Conservation (phyloP, 2,329 filamentous ascomycete genomes). For the Fonsecaea multimorphosa region DNA sequence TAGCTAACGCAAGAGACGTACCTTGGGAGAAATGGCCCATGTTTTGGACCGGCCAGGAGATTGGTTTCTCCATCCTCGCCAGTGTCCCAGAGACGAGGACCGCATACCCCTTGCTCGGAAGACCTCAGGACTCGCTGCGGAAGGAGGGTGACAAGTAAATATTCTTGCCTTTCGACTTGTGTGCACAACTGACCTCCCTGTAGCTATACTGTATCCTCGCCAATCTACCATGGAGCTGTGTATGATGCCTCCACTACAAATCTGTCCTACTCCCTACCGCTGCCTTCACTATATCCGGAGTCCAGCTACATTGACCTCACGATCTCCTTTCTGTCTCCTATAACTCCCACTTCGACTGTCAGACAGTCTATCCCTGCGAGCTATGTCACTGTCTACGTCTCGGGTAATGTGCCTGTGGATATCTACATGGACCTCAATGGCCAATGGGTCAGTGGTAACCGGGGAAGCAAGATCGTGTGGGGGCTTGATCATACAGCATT, state of each 20-base stretch:
- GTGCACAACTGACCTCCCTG: conserved; percentile 7
- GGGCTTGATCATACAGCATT: conserved; percentile 58
- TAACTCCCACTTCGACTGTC: conserved; percentile 80
- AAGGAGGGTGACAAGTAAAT: conserved; percentile 67
- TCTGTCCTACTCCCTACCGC: conserved; percentile 66
- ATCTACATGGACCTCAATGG: conserved; percentile 73
- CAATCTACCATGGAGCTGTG: conserved; percentile 64
- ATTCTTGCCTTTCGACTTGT: conserved; percentile 44
- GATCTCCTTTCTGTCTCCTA: conserved; percentile 73
- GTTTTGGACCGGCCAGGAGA: conserved; percentile 75
- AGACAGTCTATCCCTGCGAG: conserved; percentile 82
- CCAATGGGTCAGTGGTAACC: conserved; percentile 81
- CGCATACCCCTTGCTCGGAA: conserved; percentile 69
- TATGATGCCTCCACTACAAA: conserved; percentile 76
- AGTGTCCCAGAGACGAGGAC: conserved; percentile 64
- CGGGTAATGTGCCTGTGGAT: conserved; percentile 69
- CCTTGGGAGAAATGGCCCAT: conserved; percentile 89
- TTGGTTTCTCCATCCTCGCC: conserved; percentile 69
- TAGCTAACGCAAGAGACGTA: conserved; percentile 69
- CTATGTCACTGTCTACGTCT: conserved; percentile 74
- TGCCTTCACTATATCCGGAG: conserved; percentile 48
- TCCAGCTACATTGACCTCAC: conserved; percentile 54
- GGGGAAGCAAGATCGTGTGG: conserved; percentile 74
- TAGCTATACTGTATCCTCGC: conserved; percentile 65
- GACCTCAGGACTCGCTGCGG: conserved; percentile 69